Evolutionary conservation across 2,329 filamentous ascomycete genomes (phyloP).

Genomic region (Alternaria sp.): DNA sequence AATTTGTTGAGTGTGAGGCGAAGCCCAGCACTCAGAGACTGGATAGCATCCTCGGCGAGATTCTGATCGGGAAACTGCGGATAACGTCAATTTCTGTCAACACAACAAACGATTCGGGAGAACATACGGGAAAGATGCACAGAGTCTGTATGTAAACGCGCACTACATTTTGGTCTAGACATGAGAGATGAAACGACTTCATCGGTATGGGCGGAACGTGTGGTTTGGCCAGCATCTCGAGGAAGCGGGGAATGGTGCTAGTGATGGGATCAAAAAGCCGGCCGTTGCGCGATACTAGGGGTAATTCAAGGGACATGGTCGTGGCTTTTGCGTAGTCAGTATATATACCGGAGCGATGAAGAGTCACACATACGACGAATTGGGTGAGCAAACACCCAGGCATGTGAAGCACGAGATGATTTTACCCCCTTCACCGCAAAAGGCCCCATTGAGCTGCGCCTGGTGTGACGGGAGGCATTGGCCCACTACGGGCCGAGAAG

Average conservation of each 20-base stretch:
- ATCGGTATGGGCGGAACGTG: constrained; percentile 22
- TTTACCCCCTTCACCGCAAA: constrained; percentile 38
- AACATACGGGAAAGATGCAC: constrained; percentile 37
- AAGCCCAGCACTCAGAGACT: constrained; percentile 31
- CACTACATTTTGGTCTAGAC: constrained; percentile 40
- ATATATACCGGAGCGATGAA: constrained; percentile 25
- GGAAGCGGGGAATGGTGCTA: constrained; percentile 20
- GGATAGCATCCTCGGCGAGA: constrained; percentile 34
- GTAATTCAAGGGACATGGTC: constrained; percentile 27
- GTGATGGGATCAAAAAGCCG: constrained; percentile 19
- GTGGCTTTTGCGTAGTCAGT: constrained; percentile 22
- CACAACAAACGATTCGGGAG: neutral
- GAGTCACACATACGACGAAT: constrained; percentile 27
- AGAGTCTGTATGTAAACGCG: constrained; percentile 42
- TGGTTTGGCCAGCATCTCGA: constrained; percentile 37
- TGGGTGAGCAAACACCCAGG: constrained; percentile 34
- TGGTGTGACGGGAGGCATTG: constrained; percentile 39
- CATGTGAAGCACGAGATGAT: constrained; percentile 32
- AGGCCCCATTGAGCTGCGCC: constrained; percentile 25
- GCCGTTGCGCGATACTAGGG: constrained; percentile 26
- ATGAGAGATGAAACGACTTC: constrained; percentile 36
- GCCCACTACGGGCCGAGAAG: constrained; percentile 31
- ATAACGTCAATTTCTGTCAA: neutral
- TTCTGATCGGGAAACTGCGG: constrained; percentile 35
- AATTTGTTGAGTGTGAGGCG: constrained; percentile 31